These are phyloP conservation scores for Gossypium lobatum DNA, from an alignment of 441 rosid genomes.

Conservation along the genomic window DNA sequence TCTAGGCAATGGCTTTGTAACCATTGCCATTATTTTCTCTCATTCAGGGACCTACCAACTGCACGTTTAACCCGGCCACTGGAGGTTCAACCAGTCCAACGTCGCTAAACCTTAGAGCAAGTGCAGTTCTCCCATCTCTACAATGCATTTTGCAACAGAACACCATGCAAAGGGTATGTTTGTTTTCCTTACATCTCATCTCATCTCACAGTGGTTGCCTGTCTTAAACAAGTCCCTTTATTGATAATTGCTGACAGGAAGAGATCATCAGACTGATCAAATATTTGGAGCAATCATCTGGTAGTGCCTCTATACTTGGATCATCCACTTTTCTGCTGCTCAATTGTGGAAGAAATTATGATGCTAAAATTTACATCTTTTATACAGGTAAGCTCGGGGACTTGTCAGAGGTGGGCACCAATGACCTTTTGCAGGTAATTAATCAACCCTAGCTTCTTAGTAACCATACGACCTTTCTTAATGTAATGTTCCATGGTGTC, in stretches of 20 bases:
- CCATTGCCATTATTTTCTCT: conserved; percentile 31
- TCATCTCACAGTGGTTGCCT: background rate
- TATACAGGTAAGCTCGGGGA: conserved; percentile 61
- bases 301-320: conserved; percentile 32
- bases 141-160: conserved; percentile 86
- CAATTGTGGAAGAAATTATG: background rate
- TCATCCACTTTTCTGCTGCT: background rate
- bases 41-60: conserved; percentile 62
- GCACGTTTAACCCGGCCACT: conserved; percentile 36
- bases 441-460: background rate
- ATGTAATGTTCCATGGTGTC: background rate
- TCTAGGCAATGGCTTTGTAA: conserved; percentile 40
- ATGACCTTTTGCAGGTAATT: conserved; percentile 63
- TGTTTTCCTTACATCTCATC: conserved; percentile 1
- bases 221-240: background rate
- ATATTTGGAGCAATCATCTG: conserved; percentile 68
- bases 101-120: conserved; percentile 35
- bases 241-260: conserved; percentile 51
- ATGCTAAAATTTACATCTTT: conserved; percentile 16
- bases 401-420: conserved; percentile 38
- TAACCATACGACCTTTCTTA: background rate
- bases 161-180: conserved; percentile 61
- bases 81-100: conserved; percentile 49
- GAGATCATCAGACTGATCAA: conserved; percentile 80
- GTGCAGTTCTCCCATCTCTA: conserved; percentile 64